A percentile compares a stretch with the other conserved stretches of the same genome.
These are phyloP conservation scores for Alternaria sp. DNA, from an alignment of 2,329 filamentous ascomycete species.

Conservation along the genomic window DNA sequence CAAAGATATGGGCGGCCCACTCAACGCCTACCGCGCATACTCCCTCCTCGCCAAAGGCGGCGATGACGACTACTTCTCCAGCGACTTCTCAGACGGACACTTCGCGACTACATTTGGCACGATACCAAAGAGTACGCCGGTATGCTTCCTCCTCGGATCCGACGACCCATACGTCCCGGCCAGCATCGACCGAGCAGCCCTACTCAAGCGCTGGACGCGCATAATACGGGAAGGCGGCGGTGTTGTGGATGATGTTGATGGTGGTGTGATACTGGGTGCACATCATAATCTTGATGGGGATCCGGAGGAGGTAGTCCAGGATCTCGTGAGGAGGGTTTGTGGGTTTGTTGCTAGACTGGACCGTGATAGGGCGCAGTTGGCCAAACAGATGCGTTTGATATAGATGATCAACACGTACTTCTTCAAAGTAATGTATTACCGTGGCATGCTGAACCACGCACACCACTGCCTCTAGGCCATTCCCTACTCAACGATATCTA, in stretches of 20 bases:
- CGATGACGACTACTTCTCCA: slow-evolving; percentile 89
- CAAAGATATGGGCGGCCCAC: slow-evolving; percentile 47
- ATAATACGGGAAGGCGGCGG: slow-evolving; percentile 54
- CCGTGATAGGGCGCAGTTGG: too few relatives aligned
- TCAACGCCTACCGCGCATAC: slow-evolving; percentile 65
- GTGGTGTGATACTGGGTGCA: slow-evolving; percentile 57
- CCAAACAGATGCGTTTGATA: too few relatives aligned
- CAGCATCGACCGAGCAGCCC: slow-evolving; percentile 61
- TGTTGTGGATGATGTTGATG: slow-evolving; percentile 55
- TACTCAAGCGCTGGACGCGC: slow-evolving; percentile 64
- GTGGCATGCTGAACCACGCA: not conserved
- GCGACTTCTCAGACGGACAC: slow-evolving; percentile 68
- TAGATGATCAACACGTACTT: too few relatives aligned
- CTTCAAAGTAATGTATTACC: not conserved
- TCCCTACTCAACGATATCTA: not conserved
- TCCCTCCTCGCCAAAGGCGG: slow-evolving; percentile 65
- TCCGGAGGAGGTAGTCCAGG: slow-evolving; percentile 54
- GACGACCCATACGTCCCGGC: slow-evolving; percentile 66
- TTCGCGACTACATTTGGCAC: slow-evolving; percentile 70
- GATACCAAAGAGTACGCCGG: slow-evolving; percentile 48
- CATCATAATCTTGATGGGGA: slow-evolving; percentile 59
- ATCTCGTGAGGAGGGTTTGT: slow-evolving; percentile 58
- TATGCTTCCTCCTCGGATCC: too few relatives aligned
- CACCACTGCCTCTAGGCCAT: not conserved
- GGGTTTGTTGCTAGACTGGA: slow-evolving; percentile 46